Base-by-base conservation (phyloP, 139 green algal species). In the Chlorella sp. region DNA sequence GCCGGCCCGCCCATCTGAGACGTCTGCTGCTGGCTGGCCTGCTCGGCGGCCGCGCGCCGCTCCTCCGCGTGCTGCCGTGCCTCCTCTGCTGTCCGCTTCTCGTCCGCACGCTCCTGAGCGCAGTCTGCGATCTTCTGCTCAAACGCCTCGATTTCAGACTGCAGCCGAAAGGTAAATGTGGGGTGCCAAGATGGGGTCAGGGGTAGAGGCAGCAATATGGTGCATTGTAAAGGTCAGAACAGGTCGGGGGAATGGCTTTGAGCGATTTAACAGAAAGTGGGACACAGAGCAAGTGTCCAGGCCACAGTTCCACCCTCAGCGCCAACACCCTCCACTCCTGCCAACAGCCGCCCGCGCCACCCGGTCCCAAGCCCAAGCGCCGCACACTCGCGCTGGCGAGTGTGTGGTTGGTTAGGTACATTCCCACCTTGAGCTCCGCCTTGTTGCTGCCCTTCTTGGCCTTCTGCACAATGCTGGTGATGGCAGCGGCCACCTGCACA, bases 381-480 rank as follows among this genome's bases (percentile, higher is more conserved):
- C 5, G 48, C n/a, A n/a, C n/a, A n/a, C n/a, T n/a, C n/a, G n/a
- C n/a, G n/a, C n/a, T n/a, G n/a, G n/a, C n/a, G n/a, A n/a, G n/a
- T n/a, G n/a, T n/a, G n/a, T n/a, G n/a, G n/a, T n/a, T 68, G 48
- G 48, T 57, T 57, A 9, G 48, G 48, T 57, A 34, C 28, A 32
- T n/a, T 37, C 64, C 15, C 60, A 89, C 89, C 85, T 95, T 95
- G 64, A 91, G 39, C 30, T 94, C 92, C 40, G 81, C 18, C 77
- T 89, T 90, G 32, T 86, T 88, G 82, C 89, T 92, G 48, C 86
- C 66, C 79, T 94, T 91, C 89, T 95, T 95, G 66, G 89, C 93
- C 88, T 95, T 95, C 39, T 66, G 85, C 15, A 92, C 68, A 68
- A 95, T 90, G 60, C 91, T 86, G 85, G 91, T 86, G 87, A 96